Conservation (phyloP, 2,329 filamentous ascomycete species). For the Graphium sp. region DNA sequence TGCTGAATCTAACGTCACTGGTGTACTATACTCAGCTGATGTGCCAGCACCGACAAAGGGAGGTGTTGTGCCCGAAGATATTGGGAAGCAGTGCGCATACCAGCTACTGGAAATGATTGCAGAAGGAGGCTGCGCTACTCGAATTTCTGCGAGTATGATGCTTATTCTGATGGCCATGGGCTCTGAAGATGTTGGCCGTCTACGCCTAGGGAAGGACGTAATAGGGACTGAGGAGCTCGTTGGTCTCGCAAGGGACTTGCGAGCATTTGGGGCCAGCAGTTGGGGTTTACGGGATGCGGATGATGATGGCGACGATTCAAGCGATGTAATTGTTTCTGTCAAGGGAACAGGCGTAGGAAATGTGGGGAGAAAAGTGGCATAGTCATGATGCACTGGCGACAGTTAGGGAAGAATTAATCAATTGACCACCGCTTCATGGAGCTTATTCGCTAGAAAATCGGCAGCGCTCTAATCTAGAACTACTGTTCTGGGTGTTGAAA, state of each 20-base stretch:
- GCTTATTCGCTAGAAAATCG: no score
- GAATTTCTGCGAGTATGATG: constrained; percentile 54
- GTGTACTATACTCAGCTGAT: constrained; percentile 79
- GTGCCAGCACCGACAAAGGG: constrained; percentile 58
- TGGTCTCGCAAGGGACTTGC: constrained; percentile 66
- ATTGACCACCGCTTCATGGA: no score
- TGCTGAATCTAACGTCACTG: constrained; percentile 70
- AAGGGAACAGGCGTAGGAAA: constrained; percentile 91
- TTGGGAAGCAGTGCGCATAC: constrained; percentile 75
- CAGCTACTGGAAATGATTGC: constrained; percentile 74
- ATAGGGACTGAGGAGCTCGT: constrained; percentile 69
- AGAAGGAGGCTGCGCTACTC: constrained; percentile 66
- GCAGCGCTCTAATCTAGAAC: constrained; percentile 4
- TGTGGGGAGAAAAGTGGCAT: constrained; percentile 79
- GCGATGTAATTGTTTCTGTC: constrained; percentile 72
- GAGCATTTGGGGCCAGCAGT: constrained; percentile 73
- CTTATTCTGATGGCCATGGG: constrained; percentile 96
- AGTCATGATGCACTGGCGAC: no score
- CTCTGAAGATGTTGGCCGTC: constrained; percentile 79
- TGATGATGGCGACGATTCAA: constrained; percentile 46
- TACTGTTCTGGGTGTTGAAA: no score
- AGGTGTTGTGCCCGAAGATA: constrained; percentile 74
- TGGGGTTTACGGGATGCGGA: constrained; percentile 74
- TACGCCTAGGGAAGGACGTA: constrained; percentile 68
- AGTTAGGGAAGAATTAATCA: no score